Base-by-base conservation (phyloP, 768 basidiomycete genomes). In the Pseudohyphozyma bogoriensis region DNA sequence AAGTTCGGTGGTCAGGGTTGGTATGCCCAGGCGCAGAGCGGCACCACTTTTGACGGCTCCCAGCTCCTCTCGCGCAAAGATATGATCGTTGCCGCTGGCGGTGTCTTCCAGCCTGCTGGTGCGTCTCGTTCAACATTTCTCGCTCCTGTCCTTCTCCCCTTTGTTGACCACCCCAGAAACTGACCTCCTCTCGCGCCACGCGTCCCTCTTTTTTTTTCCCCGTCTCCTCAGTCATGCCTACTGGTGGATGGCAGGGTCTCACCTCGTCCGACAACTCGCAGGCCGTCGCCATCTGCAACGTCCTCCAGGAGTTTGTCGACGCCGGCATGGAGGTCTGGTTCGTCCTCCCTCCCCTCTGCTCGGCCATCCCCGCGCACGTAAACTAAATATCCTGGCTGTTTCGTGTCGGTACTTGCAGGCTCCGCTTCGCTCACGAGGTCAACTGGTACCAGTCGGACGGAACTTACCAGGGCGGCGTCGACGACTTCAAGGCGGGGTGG, bases 301-400 rank as follows among this genome's bases (percentile, higher is more conserved):
- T 67, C 57, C 65, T 70, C 65, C 69, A 70, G 62, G 37, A 70
- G 62, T 70, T 67, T 64, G 67, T 65, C 45, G 69, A 70, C 62
- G 42, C 59, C n/a, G 69, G 69, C 32, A 53, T 70, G 59, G 68
- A 69, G 55, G 69, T 70, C 55, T 69, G 69, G 68, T 66, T 70
- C 26, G 68, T 68, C 28, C 67, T 70, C 52, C 66, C 57, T 7
- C 66, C n/a, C n/a, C n/a, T n/a, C n/a, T n/a, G n/a, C n/a, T n/a
- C n/a, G n/a, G n/a, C n/a, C n/a, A n/a, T n/a, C n/a, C n/a, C n/a
- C n/a, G n/a, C n/a, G n/a, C n/a, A n/a, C n/a, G n/a, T n/a, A n/a
- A n/a, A n/a, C n/a, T n/a, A n/a, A n/a, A 45, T 9, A 45, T 24
- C n/a, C 22, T 45, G 13, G 12, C 9, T 12, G 13, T 18, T 15